Conservation (phyloP, 148 eudicot genomes). For the Agrostemma githago region DNA sequence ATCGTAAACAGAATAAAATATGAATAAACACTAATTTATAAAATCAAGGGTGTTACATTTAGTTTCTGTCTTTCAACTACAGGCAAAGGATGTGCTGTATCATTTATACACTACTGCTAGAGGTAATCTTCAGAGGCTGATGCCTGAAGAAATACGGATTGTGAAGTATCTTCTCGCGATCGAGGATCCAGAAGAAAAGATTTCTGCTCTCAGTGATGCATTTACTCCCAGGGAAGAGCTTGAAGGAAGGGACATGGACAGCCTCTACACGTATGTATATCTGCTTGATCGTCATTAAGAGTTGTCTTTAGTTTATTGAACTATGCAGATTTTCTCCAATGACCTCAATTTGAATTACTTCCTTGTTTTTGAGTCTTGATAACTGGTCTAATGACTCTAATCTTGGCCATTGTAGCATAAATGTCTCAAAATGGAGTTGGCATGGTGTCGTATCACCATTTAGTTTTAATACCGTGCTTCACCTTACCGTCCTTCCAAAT, state of each 20-base stretch:
- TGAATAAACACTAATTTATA: no score
- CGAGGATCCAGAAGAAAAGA: slow-evolving; percentile 75
- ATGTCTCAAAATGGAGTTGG: not conserved
- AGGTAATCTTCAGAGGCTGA: slow-evolving; percentile 68
- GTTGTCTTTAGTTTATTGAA: not conserved
- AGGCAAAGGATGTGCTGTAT: slow-evolving; percentile 81
- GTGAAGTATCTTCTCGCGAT: slow-evolving; percentile 69
- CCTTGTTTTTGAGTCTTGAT: not conserved
- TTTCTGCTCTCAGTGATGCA: slow-evolving; percentile 68
- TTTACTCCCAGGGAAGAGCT: slow-evolving; percentile 84
- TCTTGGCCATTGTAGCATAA: not conserved
- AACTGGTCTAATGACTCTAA: not conserved
- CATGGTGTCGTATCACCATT: not conserved
- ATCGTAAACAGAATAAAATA: no score
- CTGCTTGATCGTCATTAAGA: not conserved
- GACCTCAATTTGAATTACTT: not conserved
- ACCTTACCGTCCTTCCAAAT: not conserved
- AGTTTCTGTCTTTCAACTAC: not conserved
- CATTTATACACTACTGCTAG: slow-evolving; percentile 66
- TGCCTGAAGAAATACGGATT: slow-evolving; percentile 81
- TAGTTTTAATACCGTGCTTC: not conserved
- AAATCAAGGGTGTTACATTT: no score
- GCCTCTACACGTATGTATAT: slow-evolving; percentile 70
- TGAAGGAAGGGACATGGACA: slow-evolving; percentile 60
- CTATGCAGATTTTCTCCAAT: not conserved